Evolutionary conservation across 768 basidiomycete species (phyloP).

Genomic region (Panellus pusillus): DNA sequence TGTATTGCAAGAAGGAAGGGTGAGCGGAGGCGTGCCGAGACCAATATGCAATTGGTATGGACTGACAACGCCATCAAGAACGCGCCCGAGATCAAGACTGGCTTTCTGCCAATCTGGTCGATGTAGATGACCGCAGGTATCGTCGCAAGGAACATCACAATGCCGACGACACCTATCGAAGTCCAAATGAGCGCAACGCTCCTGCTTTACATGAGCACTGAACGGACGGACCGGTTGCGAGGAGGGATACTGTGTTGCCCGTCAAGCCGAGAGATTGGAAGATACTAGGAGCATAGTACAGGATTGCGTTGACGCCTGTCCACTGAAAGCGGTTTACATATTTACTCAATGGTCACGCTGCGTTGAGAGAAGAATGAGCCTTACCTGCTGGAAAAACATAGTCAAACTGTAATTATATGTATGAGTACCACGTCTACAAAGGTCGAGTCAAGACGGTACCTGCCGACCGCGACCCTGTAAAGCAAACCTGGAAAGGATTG

Average conservation of each 20-base stretch:
- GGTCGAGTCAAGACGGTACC: conserved; percentile 38
- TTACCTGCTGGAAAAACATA: conserved; percentile 74
- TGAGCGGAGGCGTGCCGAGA: neutral
- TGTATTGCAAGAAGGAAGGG: conserved; percentile 20
- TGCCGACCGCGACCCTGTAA: conserved; percentile 62
- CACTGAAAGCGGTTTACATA: too few relatives aligned
- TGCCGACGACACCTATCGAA: conserved; percentile 60
- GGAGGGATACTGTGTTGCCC: conserved; percentile 56
- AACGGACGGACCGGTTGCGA: conserved; percentile 44
- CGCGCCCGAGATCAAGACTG: conserved; percentile 71
- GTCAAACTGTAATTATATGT: conserved; percentile 33
- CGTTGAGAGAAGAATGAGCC: neutral
- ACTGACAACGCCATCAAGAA: conserved; percentile 66
- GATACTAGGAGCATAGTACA: conserved; percentile 77
- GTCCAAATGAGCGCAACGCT: neutral
- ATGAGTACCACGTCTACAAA: neutral
- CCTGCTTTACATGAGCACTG: too few relatives aligned
- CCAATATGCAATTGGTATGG: neutral
- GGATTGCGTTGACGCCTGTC: conserved; percentile 56
- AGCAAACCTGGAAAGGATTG: conserved; percentile 45
- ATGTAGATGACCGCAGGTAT: conserved; percentile 84
- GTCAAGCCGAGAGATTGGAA: conserved; percentile 60
- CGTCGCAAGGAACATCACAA: conserved; percentile 78
- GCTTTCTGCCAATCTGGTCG: conserved; percentile 74
- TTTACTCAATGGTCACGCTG: too few relatives aligned